Base-by-base conservation (phyloP, 208 protist species). In the Acanthamoeba divionensis region DNA sequence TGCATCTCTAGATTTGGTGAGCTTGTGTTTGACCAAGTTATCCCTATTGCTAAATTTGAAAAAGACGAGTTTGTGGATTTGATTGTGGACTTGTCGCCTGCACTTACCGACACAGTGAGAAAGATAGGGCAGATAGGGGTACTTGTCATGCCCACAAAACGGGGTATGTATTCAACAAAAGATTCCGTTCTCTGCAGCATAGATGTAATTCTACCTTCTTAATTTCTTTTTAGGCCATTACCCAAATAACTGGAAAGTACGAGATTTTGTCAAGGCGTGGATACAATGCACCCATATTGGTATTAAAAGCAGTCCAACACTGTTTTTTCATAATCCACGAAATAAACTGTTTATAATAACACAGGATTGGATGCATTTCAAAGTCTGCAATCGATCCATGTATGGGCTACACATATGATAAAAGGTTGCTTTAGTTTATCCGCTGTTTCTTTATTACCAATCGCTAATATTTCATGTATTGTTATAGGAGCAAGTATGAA, bases 181-280 rank as follows among this genome's bases (percentile, higher is more conserved):
- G n/a, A n/a, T n/a, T n/a, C n/a, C n/a, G n/a, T n/a, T n/a, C n/a
- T n/a, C n/a, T n/a, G n/a, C n/a, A n/a, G n/a, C n/a, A n/a, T n/a
- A n/a, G n/a, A n/a, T n/a, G n/a, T n/a, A n/a, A n/a, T n/a, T n/a
- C n/a, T n/a, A n/a, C n/a, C n/a, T n/a, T n/a, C n/a, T 21, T 21
- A 0, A 15, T 48, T 5, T 8, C 5, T 0, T 45, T 7, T 75
- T 33, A 88, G 79, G 79, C 38, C 79, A 88, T 60, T 88, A 88
- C n/a, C 79, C 79, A 54, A 88, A 88, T 44, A 5, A 31, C 3
- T 88, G 79, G 79, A 10, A 44, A 36, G 26, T 71, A 29, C 21
- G 79, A 9, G 79, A 88, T 31, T 71, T 88, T 60, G 41, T 88
- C 79, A 88, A 88, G 79, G 79, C 79, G 1, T 88, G 79, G 79